Conservation (phyloP, 2,329 filamentous ascomycete genomes). For the Fusarium aywerte region DNA sequence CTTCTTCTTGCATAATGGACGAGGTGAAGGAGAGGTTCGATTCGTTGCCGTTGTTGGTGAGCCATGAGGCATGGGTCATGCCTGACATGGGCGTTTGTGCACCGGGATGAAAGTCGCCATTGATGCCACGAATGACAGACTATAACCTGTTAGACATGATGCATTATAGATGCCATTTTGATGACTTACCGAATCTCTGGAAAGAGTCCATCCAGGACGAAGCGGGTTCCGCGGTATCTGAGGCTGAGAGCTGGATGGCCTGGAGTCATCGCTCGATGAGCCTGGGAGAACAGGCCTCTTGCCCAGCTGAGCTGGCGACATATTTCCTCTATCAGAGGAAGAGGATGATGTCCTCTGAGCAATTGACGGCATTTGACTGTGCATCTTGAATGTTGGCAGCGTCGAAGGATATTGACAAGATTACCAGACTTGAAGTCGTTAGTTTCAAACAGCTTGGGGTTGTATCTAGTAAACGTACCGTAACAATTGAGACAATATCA, state of each 20-base stretch:
- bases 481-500: too few relatives aligned
- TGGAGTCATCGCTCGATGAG: background rate
- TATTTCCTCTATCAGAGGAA: constrained; percentile 27
- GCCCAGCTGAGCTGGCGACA: constrained; percentile 1
- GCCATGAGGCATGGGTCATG: constrained; percentile 48
- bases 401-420: background rate
- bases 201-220: constrained; percentile 30
- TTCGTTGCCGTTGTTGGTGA: constrained; percentile 47
- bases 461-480: background rate
- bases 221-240: constrained; percentile 29
- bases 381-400: constrained; percentile 10
- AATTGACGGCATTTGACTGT: constrained; percentile 1
- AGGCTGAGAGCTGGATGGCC: constrained; percentile 21
- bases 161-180: fast-evolving
- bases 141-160: constrained; percentile 23
- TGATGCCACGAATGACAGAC: constrained; percentile 51
- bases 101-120: constrained; percentile 48
- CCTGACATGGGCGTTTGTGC: constrained; percentile 49
- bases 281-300: constrained; percentile 3
- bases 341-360: constrained; percentile 34
- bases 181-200: constrained; percentile 47
- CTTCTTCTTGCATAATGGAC: constrained; percentile 53
- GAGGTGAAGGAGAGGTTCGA: constrained; percentile 53
- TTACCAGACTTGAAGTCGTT: background rate
- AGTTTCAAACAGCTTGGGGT: background rate